Evolutionary conservation across 2,329 filamentous ascomycete genomes (phyloP).

Genomic region (Sphaerostilbella broomeana): DNA sequence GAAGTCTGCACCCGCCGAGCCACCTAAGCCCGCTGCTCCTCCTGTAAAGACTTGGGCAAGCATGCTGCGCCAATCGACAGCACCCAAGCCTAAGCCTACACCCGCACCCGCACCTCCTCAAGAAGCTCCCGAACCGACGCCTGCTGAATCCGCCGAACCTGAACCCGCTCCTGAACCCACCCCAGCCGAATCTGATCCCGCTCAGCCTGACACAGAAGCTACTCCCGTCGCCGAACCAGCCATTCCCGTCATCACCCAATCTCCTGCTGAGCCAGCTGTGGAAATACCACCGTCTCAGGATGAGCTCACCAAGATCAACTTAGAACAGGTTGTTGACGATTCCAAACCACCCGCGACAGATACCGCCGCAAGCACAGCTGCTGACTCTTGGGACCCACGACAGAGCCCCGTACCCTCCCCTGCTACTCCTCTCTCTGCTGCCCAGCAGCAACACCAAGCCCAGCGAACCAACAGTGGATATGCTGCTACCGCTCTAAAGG

Average conservation of each 20-base stretch:
- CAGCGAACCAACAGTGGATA: conserved; percentile 58
- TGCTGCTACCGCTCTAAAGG: conserved; percentile 76
- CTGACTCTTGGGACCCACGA: conserved; percentile 75
- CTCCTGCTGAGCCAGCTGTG: conserved; percentile 42
- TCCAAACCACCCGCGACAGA: conserved; percentile 71
- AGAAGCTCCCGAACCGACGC: conserved; percentile 41
- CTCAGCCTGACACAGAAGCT: conserved; percentile 28
- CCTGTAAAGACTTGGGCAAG: conserved; percentile 64
- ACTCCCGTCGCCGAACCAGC: conserved; percentile 29
- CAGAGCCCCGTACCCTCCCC: conserved; percentile 52
- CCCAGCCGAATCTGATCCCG: conserved; percentile 31
- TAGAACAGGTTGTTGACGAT: conserved; percentile 80
- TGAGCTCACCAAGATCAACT: conserved; percentile 83
- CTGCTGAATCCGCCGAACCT: conserved; percentile 26
- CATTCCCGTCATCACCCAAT: conserved; percentile 18
- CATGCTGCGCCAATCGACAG: conserved; percentile 58
- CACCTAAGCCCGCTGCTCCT: conserved; percentile 33
- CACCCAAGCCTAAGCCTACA: conserved; percentile 52
- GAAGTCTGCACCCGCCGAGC: conserved; percentile 29
- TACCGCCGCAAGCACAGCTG: conserved; percentile 81
- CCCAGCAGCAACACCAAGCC: conserved; percentile 55
- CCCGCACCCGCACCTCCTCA: conserved; percentile 46
- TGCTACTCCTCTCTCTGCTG: conserved; percentile 58
- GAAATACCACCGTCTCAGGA: conserved; percentile 66
- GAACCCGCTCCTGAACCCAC: conserved; percentile 34